Conservation (phyloP, 2,329 filamentous ascomycete species). For the Fusarium pilosicola region DNA sequence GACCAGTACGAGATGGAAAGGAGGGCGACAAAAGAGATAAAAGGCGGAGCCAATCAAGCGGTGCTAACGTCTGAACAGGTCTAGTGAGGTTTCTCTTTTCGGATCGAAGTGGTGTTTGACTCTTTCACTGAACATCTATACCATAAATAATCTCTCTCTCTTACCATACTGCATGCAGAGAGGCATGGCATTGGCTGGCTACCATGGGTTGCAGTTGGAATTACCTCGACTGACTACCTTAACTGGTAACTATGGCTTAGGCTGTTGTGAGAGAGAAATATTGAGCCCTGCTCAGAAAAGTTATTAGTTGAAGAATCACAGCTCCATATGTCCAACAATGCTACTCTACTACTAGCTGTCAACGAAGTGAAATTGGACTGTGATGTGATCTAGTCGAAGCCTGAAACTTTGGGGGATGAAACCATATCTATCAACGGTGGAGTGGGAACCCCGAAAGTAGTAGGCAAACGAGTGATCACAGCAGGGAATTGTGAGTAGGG, state of each 20-base stretch:
- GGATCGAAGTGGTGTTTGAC: slow-evolving; percentile 4
- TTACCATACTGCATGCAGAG: neutral
- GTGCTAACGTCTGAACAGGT: slow-evolving; percentile 28
- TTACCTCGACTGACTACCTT: neutral
- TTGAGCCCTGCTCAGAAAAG: slow-evolving; percentile 1
- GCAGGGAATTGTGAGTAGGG: neutral
- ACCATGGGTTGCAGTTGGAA: neutral
- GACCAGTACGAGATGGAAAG: slow-evolving; percentile 27
- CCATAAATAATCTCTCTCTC: neutral
- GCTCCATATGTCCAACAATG: slow-evolving; percentile 2
- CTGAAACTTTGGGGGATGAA: slow-evolving; percentile 29
- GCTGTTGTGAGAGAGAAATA: neutral
- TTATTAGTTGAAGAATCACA: slow-evolving; percentile 2
- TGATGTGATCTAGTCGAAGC: slow-evolving; percentile 13
- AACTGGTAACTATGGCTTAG: neutral
- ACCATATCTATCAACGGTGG: slow-evolving; percentile 21
- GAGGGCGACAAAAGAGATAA: slow-evolving; percentile 38
- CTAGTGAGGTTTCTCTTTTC: slow-evolving; percentile 29
- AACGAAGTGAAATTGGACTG: slow-evolving; percentile 6
- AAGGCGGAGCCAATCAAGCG: slow-evolving; percentile 32
- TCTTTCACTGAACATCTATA: neutral
- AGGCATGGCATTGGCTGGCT: neutral
- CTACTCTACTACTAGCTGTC: slow-evolving; percentile 9
- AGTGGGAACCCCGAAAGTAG: slow-evolving; percentile 12
- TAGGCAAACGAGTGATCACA: slow-evolving; percentile 23